phyloP scores from a whole-genome alignment of 129 eudicot species.

The Centella asiatica region DNA sequence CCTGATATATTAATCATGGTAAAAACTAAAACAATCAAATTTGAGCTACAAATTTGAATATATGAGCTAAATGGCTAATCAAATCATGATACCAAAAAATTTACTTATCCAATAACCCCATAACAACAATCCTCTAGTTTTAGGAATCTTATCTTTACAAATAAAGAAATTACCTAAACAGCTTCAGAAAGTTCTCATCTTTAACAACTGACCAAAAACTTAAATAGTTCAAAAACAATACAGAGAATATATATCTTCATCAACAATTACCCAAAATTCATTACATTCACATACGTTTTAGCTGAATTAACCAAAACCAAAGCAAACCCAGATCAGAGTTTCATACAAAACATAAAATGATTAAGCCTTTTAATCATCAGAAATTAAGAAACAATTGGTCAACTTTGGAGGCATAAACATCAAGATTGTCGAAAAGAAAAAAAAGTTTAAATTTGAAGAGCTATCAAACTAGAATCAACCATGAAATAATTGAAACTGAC shows the following conservation, averaged over 20 bases:
- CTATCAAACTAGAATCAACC: background rate
- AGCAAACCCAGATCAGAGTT: background rate
- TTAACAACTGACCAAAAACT: too few species aligned
- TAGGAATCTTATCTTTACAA: too few species aligned
- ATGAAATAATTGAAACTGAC: background rate
- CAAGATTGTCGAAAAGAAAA: background rate
- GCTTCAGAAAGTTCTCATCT: too few species aligned
- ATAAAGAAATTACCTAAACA: too few species aligned
- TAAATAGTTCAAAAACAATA: constrained; percentile 11
- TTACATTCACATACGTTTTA: constrained; percentile 1
- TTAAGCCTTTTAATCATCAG: background rate
- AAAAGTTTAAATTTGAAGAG: background rate
- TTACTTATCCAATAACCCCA: too few species aligned
- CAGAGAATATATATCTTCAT: too few species aligned
- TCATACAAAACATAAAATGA: background rate
- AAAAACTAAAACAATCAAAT: too few species aligned
- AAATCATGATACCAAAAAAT: too few species aligned
- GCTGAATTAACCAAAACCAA: background rate
- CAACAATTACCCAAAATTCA: constrained; percentile 8
- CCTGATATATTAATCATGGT: too few species aligned
- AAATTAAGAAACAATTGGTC: background rate
- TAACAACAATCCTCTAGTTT: too few species aligned
- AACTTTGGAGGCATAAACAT: background rate
- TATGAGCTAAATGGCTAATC: too few species aligned
- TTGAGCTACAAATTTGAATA: too few species aligned